Base-by-base conservation (phyloP, 2,329 filamentous ascomycete genomes). In the Epichloe uncinata region DNA sequence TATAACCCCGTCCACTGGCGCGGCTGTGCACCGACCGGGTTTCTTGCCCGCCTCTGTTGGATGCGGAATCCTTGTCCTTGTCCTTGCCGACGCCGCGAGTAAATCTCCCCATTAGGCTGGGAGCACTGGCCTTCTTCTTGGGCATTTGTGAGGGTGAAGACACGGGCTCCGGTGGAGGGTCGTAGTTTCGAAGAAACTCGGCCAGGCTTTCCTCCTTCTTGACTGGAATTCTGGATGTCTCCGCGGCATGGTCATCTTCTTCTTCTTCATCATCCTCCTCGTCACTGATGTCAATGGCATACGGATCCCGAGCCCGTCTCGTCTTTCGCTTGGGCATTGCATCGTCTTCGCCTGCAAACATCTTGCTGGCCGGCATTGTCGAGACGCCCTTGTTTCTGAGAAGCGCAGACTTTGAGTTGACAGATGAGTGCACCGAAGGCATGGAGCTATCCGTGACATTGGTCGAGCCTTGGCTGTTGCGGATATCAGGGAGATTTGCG, bases 221-320 rank as follows among this genome's bases (percentile, higher is more conserved):
- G 4, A 59, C 60, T 12, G 67, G 63, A 26, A 61, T 56, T 50
- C 68, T 60, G 60, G 69, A 57, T 37, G 65, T 59, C 33, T 79
- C 54, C 20, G 60, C 62, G 3, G 65, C 57, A 9, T 67, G 70
- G 5, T 81, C 75, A 16, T 26, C 60, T 4, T 82, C 82, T 80
- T 50, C 47, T 44, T 45, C 52, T 4, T 81, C 74, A 13, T 79
- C 73, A 4, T 82, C 22, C 7, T 26, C 22, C 38, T 51, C 55
- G 50, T 87, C 84, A 58, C 82, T 85, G 33, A 81, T 72, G 60
- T 96, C 90, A 55, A 97, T 87, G n/a, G 89, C 87, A 57, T 97
- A 97, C 0, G 91, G 93, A 60, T 98, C 93, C 50, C 79, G 85
- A 47, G 89, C 80, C 30, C 87, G 81, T 43, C 84, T 79, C 42